Conservation (phyloP, 73 alveolate species). For the Durusdinium trenchii region DNA sequence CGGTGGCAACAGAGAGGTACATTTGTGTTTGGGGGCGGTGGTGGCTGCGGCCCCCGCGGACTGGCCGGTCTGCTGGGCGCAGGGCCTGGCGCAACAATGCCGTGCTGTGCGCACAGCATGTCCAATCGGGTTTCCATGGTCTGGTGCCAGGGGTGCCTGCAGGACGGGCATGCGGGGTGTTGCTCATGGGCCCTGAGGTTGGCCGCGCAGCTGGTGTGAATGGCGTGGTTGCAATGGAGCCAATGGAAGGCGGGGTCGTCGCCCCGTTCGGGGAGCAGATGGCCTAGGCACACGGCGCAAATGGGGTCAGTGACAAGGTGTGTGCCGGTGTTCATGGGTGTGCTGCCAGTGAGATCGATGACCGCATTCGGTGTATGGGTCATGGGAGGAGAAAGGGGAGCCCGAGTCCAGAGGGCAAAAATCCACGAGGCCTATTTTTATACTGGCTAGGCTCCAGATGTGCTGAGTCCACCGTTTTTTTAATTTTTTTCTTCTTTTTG, state of each 20-base stretch:
- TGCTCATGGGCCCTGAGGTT: not conserved
- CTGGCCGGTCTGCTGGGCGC: too few relatives aligned
- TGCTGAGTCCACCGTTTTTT: not conserved
- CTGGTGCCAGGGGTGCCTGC: not conserved
- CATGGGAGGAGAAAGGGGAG: not conserved
- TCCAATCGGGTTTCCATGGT: not conserved
- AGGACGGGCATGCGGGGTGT: not conserved
- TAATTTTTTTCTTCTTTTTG: too few relatives aligned
- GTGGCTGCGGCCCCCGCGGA: too few relatives aligned
- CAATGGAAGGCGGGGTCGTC: not conserved
- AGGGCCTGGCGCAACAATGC: not conserved
- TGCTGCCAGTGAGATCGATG: constrained; percentile 20
- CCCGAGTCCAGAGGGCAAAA: not conserved
- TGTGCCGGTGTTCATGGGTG: not conserved
- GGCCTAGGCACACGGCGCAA: not conserved
- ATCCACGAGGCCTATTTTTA: not conserved
- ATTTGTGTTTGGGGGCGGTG: not conserved
- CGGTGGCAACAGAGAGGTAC: constrained; percentile 8
- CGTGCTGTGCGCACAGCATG: not conserved
- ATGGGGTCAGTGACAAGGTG: not conserved
- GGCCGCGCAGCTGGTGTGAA: constrained; percentile 11
- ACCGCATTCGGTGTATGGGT: not conserved
- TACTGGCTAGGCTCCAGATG: constrained; percentile 28
- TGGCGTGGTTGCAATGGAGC: not conserved
- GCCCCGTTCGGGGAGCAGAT: not conserved